Percentiles rank a stretch among this genome's conserved stretches.
Evolutionary conservation across 352 stramenopile genomes (phyloP).

Genomic region (Globisporangium apiculatum): DNA sequence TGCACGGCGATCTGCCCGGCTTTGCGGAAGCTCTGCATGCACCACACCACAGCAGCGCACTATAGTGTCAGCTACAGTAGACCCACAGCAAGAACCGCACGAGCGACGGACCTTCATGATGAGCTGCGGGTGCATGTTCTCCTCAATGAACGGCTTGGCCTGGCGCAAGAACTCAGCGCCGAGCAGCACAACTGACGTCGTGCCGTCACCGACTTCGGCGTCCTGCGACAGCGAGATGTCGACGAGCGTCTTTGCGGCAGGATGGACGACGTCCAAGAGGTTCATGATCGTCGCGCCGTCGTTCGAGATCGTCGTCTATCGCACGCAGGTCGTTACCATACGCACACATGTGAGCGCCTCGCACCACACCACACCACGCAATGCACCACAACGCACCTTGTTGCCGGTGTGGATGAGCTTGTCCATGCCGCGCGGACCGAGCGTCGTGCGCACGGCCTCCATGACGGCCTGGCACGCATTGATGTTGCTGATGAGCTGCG

Average conservation of each 20-base stretch:
- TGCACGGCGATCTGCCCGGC: conserved; percentile 77
- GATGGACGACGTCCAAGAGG: conserved; percentile 97
- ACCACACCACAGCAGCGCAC: too few species aligned
- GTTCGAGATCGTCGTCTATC: conserved; percentile 96
- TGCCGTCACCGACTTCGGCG: conserved; percentile 88
- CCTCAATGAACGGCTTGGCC: conserved; percentile 97
- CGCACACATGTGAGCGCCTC: background rate
- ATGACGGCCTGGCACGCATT: conserved; percentile 93
- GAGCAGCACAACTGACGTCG: conserved; percentile 96
- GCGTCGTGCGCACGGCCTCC: conserved; percentile 95
- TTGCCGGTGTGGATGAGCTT: conserved; percentile 95
- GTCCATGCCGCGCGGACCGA: conserved; percentile 98
- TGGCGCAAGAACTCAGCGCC: conserved; percentile 96
- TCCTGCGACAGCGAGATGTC: conserved; percentile 96
- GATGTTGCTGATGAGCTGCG: conserved; percentile 92
- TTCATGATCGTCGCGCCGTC: conserved; percentile 99
- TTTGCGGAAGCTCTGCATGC: conserved; percentile 68
- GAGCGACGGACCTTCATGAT: conserved; percentile 57
- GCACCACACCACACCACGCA: background rate
- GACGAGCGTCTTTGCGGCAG: conserved; percentile 97
- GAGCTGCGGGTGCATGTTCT: conserved; percentile 94
- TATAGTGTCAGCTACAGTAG: background rate
- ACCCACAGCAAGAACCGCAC: background rate
- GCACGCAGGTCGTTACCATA: background rate
- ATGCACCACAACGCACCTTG: conserved; percentile 23